phyloP scores from a whole-genome alignment of 176 grass and related monocot genomes.

The Rhynchospora pubera region DNA sequence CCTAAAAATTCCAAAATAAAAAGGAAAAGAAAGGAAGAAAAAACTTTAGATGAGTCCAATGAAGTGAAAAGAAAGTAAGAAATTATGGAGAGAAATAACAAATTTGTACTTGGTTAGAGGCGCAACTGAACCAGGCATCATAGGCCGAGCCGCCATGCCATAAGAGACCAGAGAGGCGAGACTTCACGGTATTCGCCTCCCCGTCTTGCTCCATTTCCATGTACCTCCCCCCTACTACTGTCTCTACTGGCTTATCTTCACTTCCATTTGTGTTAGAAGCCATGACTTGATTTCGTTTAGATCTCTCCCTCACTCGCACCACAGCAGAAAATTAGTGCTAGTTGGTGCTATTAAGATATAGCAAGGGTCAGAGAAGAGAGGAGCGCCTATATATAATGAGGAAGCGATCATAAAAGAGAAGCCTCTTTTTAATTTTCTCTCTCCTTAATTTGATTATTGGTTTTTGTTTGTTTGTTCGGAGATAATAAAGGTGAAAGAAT shows the following conservation, averaged over 20 bases:
- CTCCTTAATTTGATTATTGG: constrained; percentile 10
- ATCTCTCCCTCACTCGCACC: not conserved
- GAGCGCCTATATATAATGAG: constrained; percentile 28
- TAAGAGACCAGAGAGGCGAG: constrained; percentile 76
- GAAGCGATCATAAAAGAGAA: constrained; percentile 37
- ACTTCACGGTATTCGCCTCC: constrained; percentile 35
- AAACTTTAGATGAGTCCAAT: not conserved
- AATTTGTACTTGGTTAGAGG: constrained; percentile 74
- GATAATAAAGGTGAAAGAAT: constrained; percentile 1
- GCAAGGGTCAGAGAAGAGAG: not conserved
- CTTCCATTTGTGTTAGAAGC: constrained; percentile 33
- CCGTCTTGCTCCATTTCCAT: constrained; percentile 83
- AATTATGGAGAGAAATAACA: not conserved
- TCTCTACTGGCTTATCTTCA: constrained; percentile 75
- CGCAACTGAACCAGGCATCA: constrained; percentile 98
- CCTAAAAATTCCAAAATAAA: constrained; percentile 33
- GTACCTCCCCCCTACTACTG: constrained; percentile 66
- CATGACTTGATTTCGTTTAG: constrained; percentile 28
- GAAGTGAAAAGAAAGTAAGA: not conserved
- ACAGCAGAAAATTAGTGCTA: not conserved
- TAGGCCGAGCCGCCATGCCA: constrained; percentile 98
- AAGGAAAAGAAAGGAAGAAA: not conserved
- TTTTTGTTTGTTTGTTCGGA: constrained; percentile 23
- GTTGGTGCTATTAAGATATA: not conserved
- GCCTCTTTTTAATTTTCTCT: constrained; percentile 27